These are phyloP conservation scores for Penicillium parvum DNA, from an alignment of 495 filamentous ascomycete genomes.

Conservation along the genomic window DNA sequence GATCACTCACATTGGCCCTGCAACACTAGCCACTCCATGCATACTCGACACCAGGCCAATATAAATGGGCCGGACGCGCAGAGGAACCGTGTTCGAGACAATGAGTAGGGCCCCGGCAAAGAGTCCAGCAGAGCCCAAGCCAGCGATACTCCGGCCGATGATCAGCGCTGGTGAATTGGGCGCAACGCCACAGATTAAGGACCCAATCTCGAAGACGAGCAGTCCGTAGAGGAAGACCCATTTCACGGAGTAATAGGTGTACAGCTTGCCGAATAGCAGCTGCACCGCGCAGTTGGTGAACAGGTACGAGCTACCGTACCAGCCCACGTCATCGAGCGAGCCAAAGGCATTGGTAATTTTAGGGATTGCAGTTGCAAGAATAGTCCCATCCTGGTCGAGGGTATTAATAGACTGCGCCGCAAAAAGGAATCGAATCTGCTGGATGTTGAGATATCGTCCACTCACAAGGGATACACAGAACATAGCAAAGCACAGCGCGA, in stretches of 20 bases:
- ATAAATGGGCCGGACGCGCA: conserved; percentile 61
- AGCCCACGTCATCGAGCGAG: background rate
- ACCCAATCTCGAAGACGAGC: conserved; percentile 28
- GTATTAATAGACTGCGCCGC: too few relatives aligned
- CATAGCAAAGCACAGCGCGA: background rate
- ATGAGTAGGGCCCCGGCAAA: conserved; percentile 72
- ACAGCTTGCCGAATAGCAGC: background rate
- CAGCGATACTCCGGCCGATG: conserved; percentile 14
- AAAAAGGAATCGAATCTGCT: too few relatives aligned
- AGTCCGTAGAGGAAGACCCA: background rate
- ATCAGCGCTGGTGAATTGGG: conserved; percentile 3
- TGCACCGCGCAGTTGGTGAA: background rate
- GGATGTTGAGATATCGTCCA: too few relatives aligned
- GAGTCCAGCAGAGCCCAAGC: conserved; percentile 57
- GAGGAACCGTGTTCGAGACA: conserved; percentile 61
- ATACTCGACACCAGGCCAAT: conserved; percentile 65
- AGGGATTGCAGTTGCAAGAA: background rate
- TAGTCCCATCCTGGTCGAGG: background rate
- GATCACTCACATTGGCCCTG: conserved; percentile 51
- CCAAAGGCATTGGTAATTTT: background rate
- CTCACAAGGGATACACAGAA: background rate
- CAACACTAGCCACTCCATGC: conserved; percentile 66
- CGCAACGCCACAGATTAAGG: conserved; percentile 32
- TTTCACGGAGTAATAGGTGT: conserved; percentile 27
- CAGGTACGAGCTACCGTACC: background rate